Percentiles rank a stretch among this genome's conserved stretches.
phyloP scores from a whole-genome alignment of 176 grass and related monocot species.

The Hordeum marinum region DNA sequence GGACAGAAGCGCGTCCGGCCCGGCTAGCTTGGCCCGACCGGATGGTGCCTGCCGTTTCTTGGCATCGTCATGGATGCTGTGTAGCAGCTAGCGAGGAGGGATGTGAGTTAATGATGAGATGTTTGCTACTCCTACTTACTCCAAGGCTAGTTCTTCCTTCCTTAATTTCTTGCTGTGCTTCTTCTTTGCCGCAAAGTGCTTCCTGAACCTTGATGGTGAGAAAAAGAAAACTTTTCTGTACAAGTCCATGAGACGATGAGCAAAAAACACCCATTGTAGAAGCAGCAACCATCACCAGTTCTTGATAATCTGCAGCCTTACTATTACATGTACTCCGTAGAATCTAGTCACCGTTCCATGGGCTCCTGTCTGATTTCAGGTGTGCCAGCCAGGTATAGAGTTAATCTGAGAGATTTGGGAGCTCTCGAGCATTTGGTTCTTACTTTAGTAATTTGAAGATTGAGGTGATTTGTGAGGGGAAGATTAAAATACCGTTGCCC shows the following conservation, averaged over 20 bases:
- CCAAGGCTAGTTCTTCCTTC: conserved; percentile 21
- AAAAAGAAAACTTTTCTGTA: too few relatives aligned
- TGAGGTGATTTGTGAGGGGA: not conserved
- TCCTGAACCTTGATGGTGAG: too few relatives aligned
- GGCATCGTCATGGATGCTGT: not conserved
- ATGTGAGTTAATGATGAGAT: not conserved
- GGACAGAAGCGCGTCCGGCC: conserved; percentile 49
- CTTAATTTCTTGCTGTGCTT: conserved; percentile 1
- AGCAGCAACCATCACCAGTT: too few relatives aligned
- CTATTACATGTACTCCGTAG: too few relatives aligned
- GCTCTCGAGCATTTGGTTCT: not conserved
- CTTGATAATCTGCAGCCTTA: too few relatives aligned
- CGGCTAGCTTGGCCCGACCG: not conserved
- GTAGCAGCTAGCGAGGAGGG: conserved; percentile 9
- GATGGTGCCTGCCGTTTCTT: not conserved
- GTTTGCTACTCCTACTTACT: not conserved
- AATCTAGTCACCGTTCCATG: too few relatives aligned
- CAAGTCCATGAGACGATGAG: too few relatives aligned
- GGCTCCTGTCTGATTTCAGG: not conserved
- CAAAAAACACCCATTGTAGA: too few relatives aligned
- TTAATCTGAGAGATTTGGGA: conserved; percentile 26
- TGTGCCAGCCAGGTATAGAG: not conserved
- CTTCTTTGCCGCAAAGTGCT: too few relatives aligned
- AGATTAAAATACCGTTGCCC: not conserved
- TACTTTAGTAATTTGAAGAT: not conserved